These are phyloP conservation scores for Dactylonectria estremocensis DNA, from an alignment of 2,329 filamentous ascomycete species.

Conservation along the genomic window DNA sequence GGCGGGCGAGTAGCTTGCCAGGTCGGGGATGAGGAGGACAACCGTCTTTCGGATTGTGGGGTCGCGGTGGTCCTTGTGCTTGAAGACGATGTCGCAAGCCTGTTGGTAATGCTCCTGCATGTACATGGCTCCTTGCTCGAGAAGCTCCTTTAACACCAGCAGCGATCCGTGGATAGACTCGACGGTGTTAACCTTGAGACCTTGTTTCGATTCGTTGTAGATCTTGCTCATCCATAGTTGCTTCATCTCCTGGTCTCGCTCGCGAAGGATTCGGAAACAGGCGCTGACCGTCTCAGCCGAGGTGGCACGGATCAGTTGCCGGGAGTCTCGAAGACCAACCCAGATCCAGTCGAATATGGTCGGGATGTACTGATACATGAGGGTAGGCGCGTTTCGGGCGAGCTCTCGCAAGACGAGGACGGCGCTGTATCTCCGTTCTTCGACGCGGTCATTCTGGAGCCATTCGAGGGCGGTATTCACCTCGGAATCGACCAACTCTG, in stretches of 20 bases:
- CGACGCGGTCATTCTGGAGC: conserved; percentile 94
- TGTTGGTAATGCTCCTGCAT: conserved; percentile 97
- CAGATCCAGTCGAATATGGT: conserved; percentile 97
- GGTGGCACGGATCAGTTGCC: conserved; percentile 91
- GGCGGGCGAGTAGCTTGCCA: conserved; percentile 92
- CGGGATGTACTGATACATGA: conserved; percentile 96
- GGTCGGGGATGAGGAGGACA: conserved; percentile 89
- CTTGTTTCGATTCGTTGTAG: conserved; percentile 86
- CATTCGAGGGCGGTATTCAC: conserved; percentile 97
- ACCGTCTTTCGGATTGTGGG: conserved; percentile 90
- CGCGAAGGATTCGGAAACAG: conserved; percentile 95
- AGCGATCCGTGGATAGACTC: conserved; percentile 96
- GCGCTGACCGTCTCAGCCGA: conserved; percentile 94
- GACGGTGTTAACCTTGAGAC: conserved; percentile 84
- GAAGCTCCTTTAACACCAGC: conserved; percentile 90
- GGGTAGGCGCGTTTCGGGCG: conserved; percentile 91
- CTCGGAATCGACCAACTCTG: conserved; percentile 95
- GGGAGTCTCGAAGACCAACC: conserved; percentile 91
- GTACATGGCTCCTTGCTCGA: conserved; percentile 97
- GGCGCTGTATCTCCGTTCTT: conserved; percentile 93
- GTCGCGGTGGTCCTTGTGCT: conserved; percentile 94
- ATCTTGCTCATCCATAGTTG: conserved; percentile 92
- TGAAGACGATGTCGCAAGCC: conserved; percentile 92
- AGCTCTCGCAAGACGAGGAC: conserved; percentile 93
- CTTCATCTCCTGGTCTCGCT: conserved; percentile 91